Conservation (phyloP, 495 filamentous ascomycete species). For the Xylaria venustula region DNA sequence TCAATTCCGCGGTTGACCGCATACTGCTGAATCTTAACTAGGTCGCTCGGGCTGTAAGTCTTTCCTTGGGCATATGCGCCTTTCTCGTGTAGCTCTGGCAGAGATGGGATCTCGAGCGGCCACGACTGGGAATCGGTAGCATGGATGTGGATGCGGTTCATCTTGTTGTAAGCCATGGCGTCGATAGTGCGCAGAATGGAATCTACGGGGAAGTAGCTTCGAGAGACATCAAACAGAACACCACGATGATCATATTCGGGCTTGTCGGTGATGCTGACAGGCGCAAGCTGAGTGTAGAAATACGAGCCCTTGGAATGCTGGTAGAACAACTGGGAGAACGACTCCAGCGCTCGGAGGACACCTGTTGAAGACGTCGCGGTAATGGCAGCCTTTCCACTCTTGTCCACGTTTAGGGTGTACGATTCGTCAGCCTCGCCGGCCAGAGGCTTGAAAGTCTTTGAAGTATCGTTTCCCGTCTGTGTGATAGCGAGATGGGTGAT, state of each 20-base stretch:
- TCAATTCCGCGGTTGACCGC: conserved; percentile 66
- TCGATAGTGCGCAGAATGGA: conserved; percentile 71
- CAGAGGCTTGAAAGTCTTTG: conserved; percentile 53
- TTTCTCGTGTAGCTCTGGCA: conserved; percentile 66
- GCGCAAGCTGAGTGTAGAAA: conserved; percentile 65
- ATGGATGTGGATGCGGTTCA: conserved; percentile 77
- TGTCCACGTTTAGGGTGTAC: conserved; percentile 60
- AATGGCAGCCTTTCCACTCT: conserved; percentile 56
- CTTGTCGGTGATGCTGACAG: conserved; percentile 62
- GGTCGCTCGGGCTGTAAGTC: conserved; percentile 61
- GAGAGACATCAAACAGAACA: conserved; percentile 68
- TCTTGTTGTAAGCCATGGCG: conserved; percentile 69
- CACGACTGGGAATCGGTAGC: conserved; percentile 81
- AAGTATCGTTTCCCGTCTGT: conserved; percentile 56
- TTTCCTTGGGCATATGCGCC: conserved; percentile 64
- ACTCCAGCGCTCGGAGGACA: conserved; percentile 63
- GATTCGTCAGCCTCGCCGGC: conserved; percentile 69
- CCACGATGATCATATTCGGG: conserved; percentile 72
- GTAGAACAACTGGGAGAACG: conserved; percentile 76
- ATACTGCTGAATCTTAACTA: conserved; percentile 64
- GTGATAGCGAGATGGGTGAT: conserved; percentile 57
- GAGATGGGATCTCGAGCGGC: conserved; percentile 72
- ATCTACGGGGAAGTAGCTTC: conserved; percentile 61
- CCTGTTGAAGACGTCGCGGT: conserved; percentile 62
- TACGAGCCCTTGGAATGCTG: conserved; percentile 53